Base-by-base conservation (phyloP, 805 yeast species). In the Nakazawaea ernobii region DNA sequence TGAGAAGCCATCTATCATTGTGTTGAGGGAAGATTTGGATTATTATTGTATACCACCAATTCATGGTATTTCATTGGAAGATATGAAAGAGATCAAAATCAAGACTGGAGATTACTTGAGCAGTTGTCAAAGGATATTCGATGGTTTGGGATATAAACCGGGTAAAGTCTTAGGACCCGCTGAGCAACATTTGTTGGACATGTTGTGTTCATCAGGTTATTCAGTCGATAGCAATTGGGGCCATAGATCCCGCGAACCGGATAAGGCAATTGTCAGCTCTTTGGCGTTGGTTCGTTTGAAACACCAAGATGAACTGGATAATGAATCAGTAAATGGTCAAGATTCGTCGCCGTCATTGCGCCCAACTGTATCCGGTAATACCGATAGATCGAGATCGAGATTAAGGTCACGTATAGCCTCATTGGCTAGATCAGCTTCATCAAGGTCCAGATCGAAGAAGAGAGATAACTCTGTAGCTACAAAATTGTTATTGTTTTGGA, bases 151-250 rank as follows among this genome's bases (percentile, higher is more conserved):
- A 1, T 79, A 75, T 58, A 68, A 63, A 13, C 68, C 72, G 1
- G 73, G 72, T 2, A 80, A 78, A 54, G 70, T 69, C 32, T 64
- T 86, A 51, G 91, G 90, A 7, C 84, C 96, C 13, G 98, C 99
- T 0, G 99, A 94, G 63, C 92, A 86, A 64, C 98, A 92, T 64
- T 73, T 94, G 40, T 77, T 88, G 68, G 97, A 90, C 53, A 94
- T 94, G 99, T 74, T 94, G 46, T 90, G 97, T 58, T 75, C 92
- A 0, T 84, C 95, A 0, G 99, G 99, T 1, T 87, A 90, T 54
- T 64, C 69, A 3, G 66, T 75, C 10, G 70, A 71, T 17, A 88
- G 86, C 29, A 56, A 63, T 13, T 94, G 99, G 99, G 97, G 96
- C 4, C 83, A 82, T 59, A 73, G 99, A 52, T 80, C 87, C n/a